phyloP scores from a whole-genome alignment of 192 early-diverging fungal species.

The Jimgerdemannia lactiflua region DNA sequence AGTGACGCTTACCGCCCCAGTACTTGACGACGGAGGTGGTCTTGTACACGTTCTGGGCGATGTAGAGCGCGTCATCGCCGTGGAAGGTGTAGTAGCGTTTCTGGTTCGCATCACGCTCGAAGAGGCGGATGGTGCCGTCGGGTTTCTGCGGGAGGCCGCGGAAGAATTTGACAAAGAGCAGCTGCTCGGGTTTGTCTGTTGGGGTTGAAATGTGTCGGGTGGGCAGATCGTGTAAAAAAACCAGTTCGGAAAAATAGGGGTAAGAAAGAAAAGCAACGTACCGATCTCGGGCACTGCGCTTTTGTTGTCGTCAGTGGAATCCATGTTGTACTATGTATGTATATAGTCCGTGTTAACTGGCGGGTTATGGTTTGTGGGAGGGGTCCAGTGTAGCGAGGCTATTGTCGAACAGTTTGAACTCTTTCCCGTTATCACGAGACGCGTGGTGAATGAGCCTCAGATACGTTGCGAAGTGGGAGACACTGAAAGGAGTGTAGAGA shows the following conservation, averaged over 20 bases:
- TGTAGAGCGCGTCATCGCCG: conserved; percentile 84
- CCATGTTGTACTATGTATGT: conserved; percentile 3
- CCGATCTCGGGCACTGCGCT: neutral
- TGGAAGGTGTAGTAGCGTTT: conserved; percentile 87
- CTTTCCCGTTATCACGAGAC: no score
- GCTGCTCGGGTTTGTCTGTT: conserved; percentile 46
- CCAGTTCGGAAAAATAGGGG: neutral
- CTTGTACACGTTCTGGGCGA: conserved; percentile 86
- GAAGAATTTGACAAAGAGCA: conserved; percentile 57
- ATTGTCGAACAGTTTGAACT: no score
- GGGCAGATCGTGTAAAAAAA: no score
- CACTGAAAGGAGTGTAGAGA: no score
- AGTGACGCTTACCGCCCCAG: conserved; percentile 54
- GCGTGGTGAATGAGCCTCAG: no score
- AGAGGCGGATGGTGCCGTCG: conserved; percentile 63
- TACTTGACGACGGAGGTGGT: conserved; percentile 91
- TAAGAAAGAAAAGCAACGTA: neutral
- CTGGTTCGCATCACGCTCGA: conserved; percentile 59
- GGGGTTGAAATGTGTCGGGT: no score
- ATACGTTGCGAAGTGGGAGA: no score
- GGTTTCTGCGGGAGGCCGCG: conserved; percentile 50
- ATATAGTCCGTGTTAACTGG: neutral
- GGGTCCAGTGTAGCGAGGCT: no score
- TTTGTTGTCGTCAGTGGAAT: neutral
- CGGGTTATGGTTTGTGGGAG: no score